Evolutionary conservation across 75 land plant species (phyloP), one percentile per base, ranked within the genome.

Genomic region (Gnetum montanum): DNA sequence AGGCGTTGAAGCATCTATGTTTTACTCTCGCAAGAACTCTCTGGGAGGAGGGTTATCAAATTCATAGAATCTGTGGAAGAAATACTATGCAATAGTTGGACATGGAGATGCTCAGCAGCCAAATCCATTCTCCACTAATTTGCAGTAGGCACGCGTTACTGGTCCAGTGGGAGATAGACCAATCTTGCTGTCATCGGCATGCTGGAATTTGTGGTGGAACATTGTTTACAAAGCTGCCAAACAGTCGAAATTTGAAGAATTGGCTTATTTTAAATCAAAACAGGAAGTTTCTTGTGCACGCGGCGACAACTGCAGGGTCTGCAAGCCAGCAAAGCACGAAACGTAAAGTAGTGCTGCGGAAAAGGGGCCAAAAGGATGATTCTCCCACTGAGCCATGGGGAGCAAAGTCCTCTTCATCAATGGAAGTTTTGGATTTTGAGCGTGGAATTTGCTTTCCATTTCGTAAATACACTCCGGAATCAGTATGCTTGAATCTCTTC

Each of bases 391-490:
- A 5, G 3, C 1, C 22, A 19, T 33, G 30, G 10, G 12, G 48
- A 41, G 63, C 28, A 4, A 59, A 34, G 29, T 66, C 70, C 1
- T 71, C 68, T 52, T 75, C 58, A 40, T 90, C 98, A 8, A 53
- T 90, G 83, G 96, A 94, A 48, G 81, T 66, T 60, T 81, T 94
- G 1, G 98, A 94, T 44, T 63, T 94, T 33, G 98, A 94, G 68
- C 84, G 96, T 18, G 98, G 98, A 16, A 96, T 89, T 58, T 94
- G 98, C 59, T 62, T 82, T 37, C 98, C 95, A 6, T 90, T 85
- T 59, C 78, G 96, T 33, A 94, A 83, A 62, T 94, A 94, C 70
- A 65, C 88, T 0, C 96, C 98, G 3, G 85, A 94, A 57, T 59
- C 64, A 49, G 98, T 94, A 78, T 54, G 78, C 60, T 19, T n/a